phyloP scores from a whole-genome alignment of 306 rosid species.

The Trichosanthes truncata region DNA sequence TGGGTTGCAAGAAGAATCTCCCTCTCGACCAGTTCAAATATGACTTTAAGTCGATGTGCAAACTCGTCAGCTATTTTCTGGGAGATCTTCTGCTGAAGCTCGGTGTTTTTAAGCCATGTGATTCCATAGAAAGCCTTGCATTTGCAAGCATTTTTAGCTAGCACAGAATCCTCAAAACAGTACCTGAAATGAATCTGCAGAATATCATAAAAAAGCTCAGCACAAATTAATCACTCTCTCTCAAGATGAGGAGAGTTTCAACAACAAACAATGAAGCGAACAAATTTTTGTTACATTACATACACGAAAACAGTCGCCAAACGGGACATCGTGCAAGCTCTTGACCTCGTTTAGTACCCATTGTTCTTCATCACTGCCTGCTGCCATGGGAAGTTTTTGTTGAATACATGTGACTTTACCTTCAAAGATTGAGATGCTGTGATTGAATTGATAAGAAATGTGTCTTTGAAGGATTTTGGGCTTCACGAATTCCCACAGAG shows the following conservation, averaged over 20 bases:
- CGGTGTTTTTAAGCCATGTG: slow-evolving; percentile 54
- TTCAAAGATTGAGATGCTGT: slow-evolving; percentile 39
- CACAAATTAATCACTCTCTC: not conserved
- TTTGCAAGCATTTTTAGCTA: slow-evolving; percentile 43
- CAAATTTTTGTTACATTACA: not conserved
- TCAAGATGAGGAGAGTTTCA: not conserved
- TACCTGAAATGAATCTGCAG: slow-evolving; percentile 61
- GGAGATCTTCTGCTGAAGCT: slow-evolving; percentile 52
- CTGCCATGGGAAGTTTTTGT: slow-evolving; percentile 23
- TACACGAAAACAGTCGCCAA: slow-evolving; percentile 15
- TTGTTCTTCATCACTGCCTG: slow-evolving; percentile 21
- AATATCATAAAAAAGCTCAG: not conserved
- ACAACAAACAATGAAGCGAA: not conserved
- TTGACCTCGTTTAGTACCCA: slow-evolving; percentile 65
- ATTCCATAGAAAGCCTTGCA: slow-evolving; percentile 44
- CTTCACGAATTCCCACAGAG: slow-evolving; percentile 51
- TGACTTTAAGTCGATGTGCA: slow-evolving; percentile 27
- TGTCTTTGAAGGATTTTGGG: slow-evolving; percentile 31
- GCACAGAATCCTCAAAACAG: slow-evolving; percentile 38
- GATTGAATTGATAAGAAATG: slow-evolving; percentile 49
- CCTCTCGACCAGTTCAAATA: slow-evolving; percentile 42
- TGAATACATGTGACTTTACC: slow-evolving; percentile 67
- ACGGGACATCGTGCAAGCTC: slow-evolving; percentile 61
- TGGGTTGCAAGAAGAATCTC: slow-evolving; percentile 37
- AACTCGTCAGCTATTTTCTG: slow-evolving; percentile 46